These are phyloP conservation scores for Punctularia strigosozonata DNA, from an alignment of 768 basidiomycete genomes.

Conservation along the genomic window DNA sequence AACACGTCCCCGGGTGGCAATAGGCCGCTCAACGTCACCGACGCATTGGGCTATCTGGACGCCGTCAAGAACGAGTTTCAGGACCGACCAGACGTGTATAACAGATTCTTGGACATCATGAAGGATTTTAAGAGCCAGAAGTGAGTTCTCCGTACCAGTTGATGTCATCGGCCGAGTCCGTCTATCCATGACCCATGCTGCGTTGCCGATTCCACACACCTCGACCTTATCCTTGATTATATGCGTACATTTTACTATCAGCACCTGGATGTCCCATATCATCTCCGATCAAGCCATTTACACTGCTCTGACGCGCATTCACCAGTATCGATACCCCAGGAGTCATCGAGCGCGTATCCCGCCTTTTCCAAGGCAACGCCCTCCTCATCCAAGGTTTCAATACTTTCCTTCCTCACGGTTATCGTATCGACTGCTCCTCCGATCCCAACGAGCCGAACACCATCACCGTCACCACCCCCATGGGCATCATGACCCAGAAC, in stretches of 20 bases:
- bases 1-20: constrained; percentile 20
- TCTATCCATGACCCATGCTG: no score
- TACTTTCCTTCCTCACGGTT: constrained; percentile 90
- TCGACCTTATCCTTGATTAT: no score
- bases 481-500: constrained; percentile 58
- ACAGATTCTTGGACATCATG: constrained; percentile 93
- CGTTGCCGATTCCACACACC: no score
- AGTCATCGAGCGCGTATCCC: constrained; percentile 90
- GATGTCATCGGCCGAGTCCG: no score
- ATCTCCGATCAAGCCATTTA: constrained; percentile 9
- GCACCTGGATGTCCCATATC: no score
- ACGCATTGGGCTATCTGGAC: constrained; percentile 88
- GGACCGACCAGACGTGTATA: constrained; percentile 88
- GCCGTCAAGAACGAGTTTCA: constrained; percentile 89
- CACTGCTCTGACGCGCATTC: constrained; percentile 9
- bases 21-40: constrained; percentile 81
- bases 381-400: constrained; percentile 94
- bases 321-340: constrained; percentile 92
- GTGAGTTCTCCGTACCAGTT: constrained; percentile 34
- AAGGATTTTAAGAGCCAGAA: constrained; percentile 97
- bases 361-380: constrained; percentile 85
- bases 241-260: no score
- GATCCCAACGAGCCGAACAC: constrained; percentile 60
- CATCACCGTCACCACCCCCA: constrained; percentile 75
- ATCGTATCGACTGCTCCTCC: constrained; percentile 78